These are phyloP conservation scores for Exophiala sideris DNA, from an alignment of 2,329 filamentous ascomycete genomes.

Conservation along the genomic window DNA sequence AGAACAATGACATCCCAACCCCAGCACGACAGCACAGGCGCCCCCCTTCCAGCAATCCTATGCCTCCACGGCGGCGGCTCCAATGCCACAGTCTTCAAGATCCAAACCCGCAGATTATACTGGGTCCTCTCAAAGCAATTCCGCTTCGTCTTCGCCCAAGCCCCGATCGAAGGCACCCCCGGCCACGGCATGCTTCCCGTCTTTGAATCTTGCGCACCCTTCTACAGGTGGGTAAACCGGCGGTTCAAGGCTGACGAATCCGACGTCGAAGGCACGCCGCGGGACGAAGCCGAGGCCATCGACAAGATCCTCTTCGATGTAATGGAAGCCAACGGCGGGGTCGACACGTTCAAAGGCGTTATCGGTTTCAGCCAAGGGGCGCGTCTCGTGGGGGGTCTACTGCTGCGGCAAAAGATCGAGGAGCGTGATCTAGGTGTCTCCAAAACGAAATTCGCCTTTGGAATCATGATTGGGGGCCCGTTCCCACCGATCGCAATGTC, in stretches of 20 bases:
- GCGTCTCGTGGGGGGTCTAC: slow-evolving; percentile 28
- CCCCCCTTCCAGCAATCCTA: slow-evolving; percentile 33
- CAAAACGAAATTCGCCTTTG: slow-evolving; percentile 26
- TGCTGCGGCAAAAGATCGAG: slow-evolving; percentile 29
- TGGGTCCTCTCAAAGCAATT: slow-evolving; percentile 34
- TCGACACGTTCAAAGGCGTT: slow-evolving; percentile 31
- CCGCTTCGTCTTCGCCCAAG: slow-evolving; percentile 37
- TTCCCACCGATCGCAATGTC: slow-evolving; percentile 27
- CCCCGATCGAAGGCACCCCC: slow-evolving; percentile 30
- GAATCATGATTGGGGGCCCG: slow-evolving; percentile 28
- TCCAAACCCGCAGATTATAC: slow-evolving; percentile 37
- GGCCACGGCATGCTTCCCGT: slow-evolving; percentile 39
- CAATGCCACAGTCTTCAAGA: slow-evolving; percentile 36
- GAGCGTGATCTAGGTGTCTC: slow-evolving; percentile 9
- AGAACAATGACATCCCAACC: not conserved
- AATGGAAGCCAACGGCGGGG: slow-evolving; percentile 26
- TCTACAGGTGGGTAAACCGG: slow-evolving; percentile 35
- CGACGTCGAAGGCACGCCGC: slow-evolving; percentile 21
- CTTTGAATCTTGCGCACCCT: slow-evolving; percentile 36
- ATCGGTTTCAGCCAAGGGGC: slow-evolving; percentile 38
- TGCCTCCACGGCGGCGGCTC: slow-evolving; percentile 43
- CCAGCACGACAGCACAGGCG: slow-evolving; percentile 17
- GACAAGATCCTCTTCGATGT: slow-evolving; percentile 21
- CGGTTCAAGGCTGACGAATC: slow-evolving; percentile 18
- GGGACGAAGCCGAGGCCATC: slow-evolving; percentile 22